Evolutionary conservation across 1,284 basidiomycete genomes (phyloP).

Genomic region (Cryptococcus hybrid): DNA sequence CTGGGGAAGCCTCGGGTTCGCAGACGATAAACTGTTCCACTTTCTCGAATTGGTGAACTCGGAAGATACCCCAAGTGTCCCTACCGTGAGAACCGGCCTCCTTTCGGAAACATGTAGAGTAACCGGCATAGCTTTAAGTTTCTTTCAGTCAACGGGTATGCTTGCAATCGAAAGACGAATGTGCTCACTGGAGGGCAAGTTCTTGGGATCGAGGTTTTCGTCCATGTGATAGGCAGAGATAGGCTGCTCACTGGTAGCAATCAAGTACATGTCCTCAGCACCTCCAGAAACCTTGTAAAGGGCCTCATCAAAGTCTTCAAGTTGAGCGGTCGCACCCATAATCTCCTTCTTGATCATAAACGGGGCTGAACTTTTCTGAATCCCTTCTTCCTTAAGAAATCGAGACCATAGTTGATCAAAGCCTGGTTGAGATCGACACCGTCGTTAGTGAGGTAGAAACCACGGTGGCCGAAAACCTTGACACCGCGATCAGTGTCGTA

Average conservation of each 20-base stretch:
- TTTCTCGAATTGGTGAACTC: constrained; percentile 99
- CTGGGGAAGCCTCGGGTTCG: constrained; percentile 90
- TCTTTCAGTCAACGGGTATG: constrained; percentile 11
- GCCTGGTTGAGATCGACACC: constrained; percentile 98
- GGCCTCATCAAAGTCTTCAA: constrained; percentile 98
- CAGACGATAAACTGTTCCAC: constrained; percentile 97
- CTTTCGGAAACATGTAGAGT: constrained; percentile 97
- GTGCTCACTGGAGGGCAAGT: constrained; percentile 81
- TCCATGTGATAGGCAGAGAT: constrained; percentile 94
- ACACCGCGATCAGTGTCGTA: constrained; percentile 95
- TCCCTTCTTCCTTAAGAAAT: constrained; percentile 77
- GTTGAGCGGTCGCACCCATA: constrained; percentile 96
- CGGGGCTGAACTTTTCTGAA: constrained; percentile 97
- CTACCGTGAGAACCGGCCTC: constrained; percentile 96
- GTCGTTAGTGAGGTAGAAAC: constrained; percentile 93
- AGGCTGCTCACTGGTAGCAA: constrained; percentile 97
- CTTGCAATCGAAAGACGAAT: too few species aligned
- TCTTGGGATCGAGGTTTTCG: constrained; percentile 96
- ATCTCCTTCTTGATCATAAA: constrained; percentile 99
- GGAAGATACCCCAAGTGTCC: constrained; percentile 99
- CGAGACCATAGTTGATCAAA: constrained; percentile 89
- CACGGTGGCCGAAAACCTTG: constrained; percentile 92
- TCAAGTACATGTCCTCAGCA: constrained; percentile 98
- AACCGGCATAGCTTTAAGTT: constrained; percentile 55
- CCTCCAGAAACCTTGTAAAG: constrained; percentile 85